A percentile compares a stretch with the other conserved stretches of the same genome.
Conservation (phyloP, 2,329 filamentous ascomycete species). For the Fusarium setosum region DNA sequence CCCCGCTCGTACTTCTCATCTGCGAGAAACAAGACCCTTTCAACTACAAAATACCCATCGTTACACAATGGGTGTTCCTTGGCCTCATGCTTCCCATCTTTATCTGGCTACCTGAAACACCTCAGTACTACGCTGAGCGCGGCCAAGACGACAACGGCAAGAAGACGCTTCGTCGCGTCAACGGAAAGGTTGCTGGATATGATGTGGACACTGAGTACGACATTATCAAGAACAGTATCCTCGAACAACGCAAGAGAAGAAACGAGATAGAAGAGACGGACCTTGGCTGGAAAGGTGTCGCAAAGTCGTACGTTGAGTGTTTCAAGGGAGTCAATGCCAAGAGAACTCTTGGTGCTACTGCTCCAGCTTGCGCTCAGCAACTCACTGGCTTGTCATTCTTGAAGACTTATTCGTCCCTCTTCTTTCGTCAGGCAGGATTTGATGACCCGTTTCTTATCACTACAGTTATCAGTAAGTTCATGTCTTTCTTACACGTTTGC, state of each 20-base stretch:
- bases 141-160: conserved; percentile 9
- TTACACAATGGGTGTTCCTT: conserved; percentile 23
- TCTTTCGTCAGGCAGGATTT: conserved; percentile 23
- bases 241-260: conserved; percentile 8
- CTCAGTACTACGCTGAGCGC: conserved; percentile 17
- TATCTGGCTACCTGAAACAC: conserved; percentile 24
- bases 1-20: conserved; percentile 5
- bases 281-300: neutral
- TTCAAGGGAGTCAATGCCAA: conserved; percentile 10
- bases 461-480: conserved; percentile 11
- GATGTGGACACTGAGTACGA: conserved; percentile 15
- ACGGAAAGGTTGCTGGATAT: conserved; percentile 10
- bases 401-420: conserved; percentile 19
- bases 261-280: neutral
- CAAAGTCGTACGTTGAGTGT: conserved; percentile 14
- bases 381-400: conserved; percentile 23
- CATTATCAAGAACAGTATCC: conserved; percentile 24
- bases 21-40: conserved; percentile 10
- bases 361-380: conserved; percentile 22
- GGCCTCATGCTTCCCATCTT: conserved; percentile 25
- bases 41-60: conserved; percentile 16
- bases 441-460: conserved; percentile 20
- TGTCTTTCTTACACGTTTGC: neutral
- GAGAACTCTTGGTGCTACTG: conserved; percentile 21
- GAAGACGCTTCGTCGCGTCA: conserved; percentile 9